Evolutionary conservation across 2,329 filamentous ascomycete genomes (phyloP), one percentile per base, ranked within the genome.

Genomic region (Apiospora malaysiana): DNA sequence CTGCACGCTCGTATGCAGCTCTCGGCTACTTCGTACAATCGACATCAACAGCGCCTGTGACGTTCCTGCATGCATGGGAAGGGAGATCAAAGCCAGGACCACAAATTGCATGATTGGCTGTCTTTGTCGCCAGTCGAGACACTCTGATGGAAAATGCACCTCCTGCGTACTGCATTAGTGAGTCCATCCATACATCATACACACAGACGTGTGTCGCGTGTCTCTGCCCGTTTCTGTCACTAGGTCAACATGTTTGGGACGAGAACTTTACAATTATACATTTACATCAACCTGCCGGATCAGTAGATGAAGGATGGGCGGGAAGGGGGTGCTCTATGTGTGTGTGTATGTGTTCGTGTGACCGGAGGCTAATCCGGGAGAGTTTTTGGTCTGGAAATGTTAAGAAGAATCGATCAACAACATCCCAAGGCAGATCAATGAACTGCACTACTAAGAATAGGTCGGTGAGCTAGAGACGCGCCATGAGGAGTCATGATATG

Each of bases 121-220:
- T n/a, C 32, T 40, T 6, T n/a, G 32, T 63, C 27, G 56, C 56
- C 32, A 40, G 56, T 40, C 56, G 21, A 63, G 56, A 40, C 56
- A 63, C 9, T 63, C 27, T 40, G 27, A 18, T 16, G 42, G 27
- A 40, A 63, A 40, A 63, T 7, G 32, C 21, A 63, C 27, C 32
- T 63, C 56, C 56, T 63, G 56, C 27, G 27, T 63, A n/a, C 56
- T 63, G 56, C 56, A 63, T 63, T 63, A 63, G 56, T n/a, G 56
- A 63, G 56, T 63, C 40, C 56, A n/a, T 4, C 21, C 51, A 59
- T 21, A 59, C 51, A 59, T 37, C 51, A 59, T 16, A 56, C 49
- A 56, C 23, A 56, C 51, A 56, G 12, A 21, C 27, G 21, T 63
- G 56, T n/a, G 32, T 32, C 56, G 27, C 56, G 32, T 63, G 32